Percentiles rank a stretch among this genome's conserved stretches.
Evolutionary conservation across 768 basidiomycete species (phyloP).

Genomic region (Amanita subjunquillea): DNA sequence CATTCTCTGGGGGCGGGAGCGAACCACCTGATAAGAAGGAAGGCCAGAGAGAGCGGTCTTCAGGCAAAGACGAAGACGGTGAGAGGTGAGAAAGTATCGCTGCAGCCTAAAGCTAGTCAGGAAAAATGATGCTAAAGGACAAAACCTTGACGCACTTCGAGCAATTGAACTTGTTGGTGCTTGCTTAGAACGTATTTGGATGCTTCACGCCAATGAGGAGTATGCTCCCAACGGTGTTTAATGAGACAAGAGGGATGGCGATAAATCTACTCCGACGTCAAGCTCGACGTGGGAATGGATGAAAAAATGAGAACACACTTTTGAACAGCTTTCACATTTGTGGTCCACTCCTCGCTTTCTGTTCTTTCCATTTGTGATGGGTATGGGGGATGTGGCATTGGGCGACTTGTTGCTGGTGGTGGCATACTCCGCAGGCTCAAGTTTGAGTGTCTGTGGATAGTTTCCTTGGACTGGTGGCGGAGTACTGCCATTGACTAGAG

Average conservation of each 20-base stretch:
- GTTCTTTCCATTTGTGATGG: constrained; percentile 26
- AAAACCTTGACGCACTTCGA: constrained; percentile 48
- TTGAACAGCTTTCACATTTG: constrained; percentile 90
- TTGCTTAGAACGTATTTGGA: constrained; percentile 86
- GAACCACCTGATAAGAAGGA: constrained; percentile 67
- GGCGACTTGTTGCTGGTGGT: constrained; percentile 10
- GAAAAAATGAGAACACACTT: constrained; percentile 43
- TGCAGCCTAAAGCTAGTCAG: constrained; percentile 51
- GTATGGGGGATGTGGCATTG: constrained; percentile 21
- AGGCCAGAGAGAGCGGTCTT: constrained; percentile 91
- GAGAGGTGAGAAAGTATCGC: constrained; percentile 88
- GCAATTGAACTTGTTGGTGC: constrained; percentile 94
- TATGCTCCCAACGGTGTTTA: constrained; percentile 98
- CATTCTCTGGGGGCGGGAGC: constrained; percentile 39
- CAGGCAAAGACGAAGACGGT: constrained; percentile 65
- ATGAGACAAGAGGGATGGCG: constrained; percentile 91
- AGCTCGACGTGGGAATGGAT: constrained; percentile 2
- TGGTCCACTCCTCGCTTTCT: constrained; percentile 83
- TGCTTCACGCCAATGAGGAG: constrained; percentile 92
- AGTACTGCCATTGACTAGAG: neutral
- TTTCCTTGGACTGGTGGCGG: neutral
- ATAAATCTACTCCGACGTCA: constrained; percentile 44
- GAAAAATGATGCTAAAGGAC: neutral
- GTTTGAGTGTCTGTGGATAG: neutral
- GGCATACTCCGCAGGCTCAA: constrained; percentile 4